Evolutionary conservation across 306 rosid species (phyloP).

Genomic region (Medicago ruthenica): DNA sequence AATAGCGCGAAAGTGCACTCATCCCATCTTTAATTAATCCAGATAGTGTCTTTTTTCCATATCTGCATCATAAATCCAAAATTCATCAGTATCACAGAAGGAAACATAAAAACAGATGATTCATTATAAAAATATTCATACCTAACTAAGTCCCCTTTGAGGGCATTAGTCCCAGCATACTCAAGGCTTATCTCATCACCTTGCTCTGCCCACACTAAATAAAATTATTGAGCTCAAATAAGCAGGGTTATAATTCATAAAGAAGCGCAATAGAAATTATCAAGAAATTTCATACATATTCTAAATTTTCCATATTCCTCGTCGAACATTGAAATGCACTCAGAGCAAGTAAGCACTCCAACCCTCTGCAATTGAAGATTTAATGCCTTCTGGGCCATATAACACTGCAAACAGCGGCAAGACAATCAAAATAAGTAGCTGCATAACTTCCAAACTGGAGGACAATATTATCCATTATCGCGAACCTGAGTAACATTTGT

Average conservation of each 20-base stretch:
- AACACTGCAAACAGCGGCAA: slow-evolving; percentile 58
- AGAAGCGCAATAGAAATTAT: slow-evolving; percentile 23
- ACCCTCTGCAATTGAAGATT: slow-evolving; percentile 75
- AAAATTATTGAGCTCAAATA: slow-evolving; percentile 42
- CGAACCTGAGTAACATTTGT: slow-evolving; percentile 97
- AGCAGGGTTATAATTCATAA: slow-evolving; percentile 31
- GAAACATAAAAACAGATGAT: slow-evolving; percentile 27
- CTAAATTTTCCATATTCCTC: slow-evolving; percentile 79
- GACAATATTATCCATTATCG: slow-evolving; percentile 1
- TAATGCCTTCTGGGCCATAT: slow-evolving; percentile 76
- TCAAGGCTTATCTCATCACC: slow-evolving; percentile 95
- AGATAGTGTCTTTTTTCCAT: slow-evolving; percentile 77
- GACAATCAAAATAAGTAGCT: slow-evolving; percentile 39
- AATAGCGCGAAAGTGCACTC: slow-evolving; percentile 89
- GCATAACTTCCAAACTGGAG: slow-evolving; percentile 1
- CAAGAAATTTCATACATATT: slow-evolving; percentile 58
- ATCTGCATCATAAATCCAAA: slow-evolving; percentile 56
- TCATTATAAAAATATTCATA: slow-evolving; percentile 34
- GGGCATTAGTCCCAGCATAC: slow-evolving; percentile 89
- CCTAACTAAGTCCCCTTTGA: slow-evolving; percentile 96
- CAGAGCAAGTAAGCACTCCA: slow-evolving; percentile 60
- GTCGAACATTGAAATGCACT: slow-evolving; percentile 64
- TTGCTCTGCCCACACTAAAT: slow-evolving; percentile 91
- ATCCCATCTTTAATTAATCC: slow-evolving; percentile 91
- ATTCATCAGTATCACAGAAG: slow-evolving; percentile 22